These are phyloP conservation scores for Plenodomus tracheiphilus DNA, from an alignment of 2,329 filamentous ascomycete species.

Conservation along the genomic window DNA sequence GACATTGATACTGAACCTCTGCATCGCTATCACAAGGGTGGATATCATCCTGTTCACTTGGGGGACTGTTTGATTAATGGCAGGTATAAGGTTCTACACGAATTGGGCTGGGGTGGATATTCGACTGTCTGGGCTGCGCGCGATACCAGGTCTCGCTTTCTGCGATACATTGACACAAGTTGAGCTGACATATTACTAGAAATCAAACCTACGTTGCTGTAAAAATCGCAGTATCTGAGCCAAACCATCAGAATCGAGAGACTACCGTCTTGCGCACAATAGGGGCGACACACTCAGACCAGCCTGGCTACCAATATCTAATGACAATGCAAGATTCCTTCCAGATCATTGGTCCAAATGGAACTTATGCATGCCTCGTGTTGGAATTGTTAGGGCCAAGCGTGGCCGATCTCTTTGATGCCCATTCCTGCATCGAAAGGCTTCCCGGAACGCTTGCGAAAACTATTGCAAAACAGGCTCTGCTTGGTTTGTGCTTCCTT, in stretches of 20 bases:
- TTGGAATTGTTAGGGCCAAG: slow-evolving; percentile 48
- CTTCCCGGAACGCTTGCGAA: slow-evolving; percentile 46
- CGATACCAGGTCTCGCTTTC: slow-evolving; percentile 13
- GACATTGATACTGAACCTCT: slow-evolving; percentile 24
- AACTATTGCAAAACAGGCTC: slow-evolving; percentile 30
- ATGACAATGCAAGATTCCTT: slow-evolving; percentile 46
- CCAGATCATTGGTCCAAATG: slow-evolving; percentile 49
- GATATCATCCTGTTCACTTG: slow-evolving; percentile 23
- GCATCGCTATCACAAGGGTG: slow-evolving; percentile 19
- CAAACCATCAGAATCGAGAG: slow-evolving; percentile 12
- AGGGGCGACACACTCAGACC: slow-evolving; percentile 5
- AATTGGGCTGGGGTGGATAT: slow-evolving; percentile 27
- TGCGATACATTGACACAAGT: background rate
- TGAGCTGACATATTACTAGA: slow-evolving; percentile 8
- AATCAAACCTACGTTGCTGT: slow-evolving; percentile 25
- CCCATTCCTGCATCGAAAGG: slow-evolving; percentile 39
- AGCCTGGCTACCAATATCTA: slow-evolving; percentile 30
- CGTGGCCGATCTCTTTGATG: slow-evolving; percentile 42
- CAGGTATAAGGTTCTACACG: slow-evolving; percentile 27
- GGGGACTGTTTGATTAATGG: slow-evolving; percentile 21
- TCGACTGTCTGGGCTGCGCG: slow-evolving; percentile 27
- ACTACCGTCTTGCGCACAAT: slow-evolving; percentile 15
- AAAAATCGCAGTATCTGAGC: slow-evolving; percentile 22
- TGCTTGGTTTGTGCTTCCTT: slow-evolving; percentile 21
- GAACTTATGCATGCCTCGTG: slow-evolving; percentile 51